phyloP scores from a whole-genome alignment of 73 alveolate genomes.

The Blepharisma japonicum region DNA sequence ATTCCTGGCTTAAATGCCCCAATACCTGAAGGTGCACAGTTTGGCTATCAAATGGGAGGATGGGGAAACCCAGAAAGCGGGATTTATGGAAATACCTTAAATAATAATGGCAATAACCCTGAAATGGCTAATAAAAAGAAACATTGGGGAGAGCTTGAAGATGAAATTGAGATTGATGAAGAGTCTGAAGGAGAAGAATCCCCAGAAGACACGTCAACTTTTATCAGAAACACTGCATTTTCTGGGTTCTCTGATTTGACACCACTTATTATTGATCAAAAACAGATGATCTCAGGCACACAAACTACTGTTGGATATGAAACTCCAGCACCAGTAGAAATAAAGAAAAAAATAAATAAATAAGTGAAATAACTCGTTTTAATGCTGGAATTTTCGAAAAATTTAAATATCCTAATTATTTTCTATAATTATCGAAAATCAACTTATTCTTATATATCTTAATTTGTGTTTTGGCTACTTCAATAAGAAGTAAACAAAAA shows the following conservation, averaged over 20 bases:
- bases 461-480: no score
- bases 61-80: slow-evolving; percentile 53
- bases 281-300: slow-evolving; percentile 19
- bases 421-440: no score
- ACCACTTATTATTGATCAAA: background rate
- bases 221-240: slow-evolving; percentile 4
- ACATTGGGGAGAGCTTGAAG: slow-evolving; percentile 40
- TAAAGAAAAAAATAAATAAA: background rate
- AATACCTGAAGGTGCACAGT: slow-evolving; percentile 54
- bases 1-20: slow-evolving; percentile 93
- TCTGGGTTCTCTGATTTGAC: slow-evolving; percentile 25
- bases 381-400: no score
- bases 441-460: no score
- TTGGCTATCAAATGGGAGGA: slow-evolving; percentile 45
- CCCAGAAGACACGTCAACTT: slow-evolving; percentile 24
- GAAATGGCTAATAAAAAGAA: slow-evolving; percentile 43
- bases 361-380: background rate
- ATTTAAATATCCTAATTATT: no score
- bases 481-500: no score
- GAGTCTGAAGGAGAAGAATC: slow-evolving; percentile 51
- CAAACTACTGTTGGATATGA: slow-evolving; percentile 32
- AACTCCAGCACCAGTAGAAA: slow-evolving; percentile 17
- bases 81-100: slow-evolving; percentile 60
- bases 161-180: slow-evolving; percentile 44
- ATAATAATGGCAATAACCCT: slow-evolving; percentile 28